These are phyloP conservation scores for Pseudogymnoascus sp. DNA, from an alignment of 2,329 filamentous ascomycete genomes.

Conservation along the genomic window DNA sequence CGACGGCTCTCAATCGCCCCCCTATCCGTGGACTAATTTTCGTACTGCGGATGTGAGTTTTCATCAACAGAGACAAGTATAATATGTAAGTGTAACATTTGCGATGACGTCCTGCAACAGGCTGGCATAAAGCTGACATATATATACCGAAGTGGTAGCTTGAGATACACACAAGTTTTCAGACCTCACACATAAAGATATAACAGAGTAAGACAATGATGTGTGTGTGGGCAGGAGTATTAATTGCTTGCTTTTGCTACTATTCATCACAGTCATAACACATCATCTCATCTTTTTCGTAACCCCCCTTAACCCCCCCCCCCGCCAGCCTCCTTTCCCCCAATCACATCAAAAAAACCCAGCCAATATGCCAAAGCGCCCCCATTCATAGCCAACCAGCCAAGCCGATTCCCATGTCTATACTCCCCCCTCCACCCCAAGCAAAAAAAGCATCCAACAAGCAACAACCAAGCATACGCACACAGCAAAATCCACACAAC, in stretches of 20 bases:
- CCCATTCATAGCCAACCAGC: background rate
- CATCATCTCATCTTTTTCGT: slow-evolving; percentile 7
- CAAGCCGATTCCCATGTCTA: background rate
- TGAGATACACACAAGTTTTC: background rate
- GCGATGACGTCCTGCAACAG: no score
- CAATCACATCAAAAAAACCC: background rate
- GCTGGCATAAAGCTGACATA: background rate
- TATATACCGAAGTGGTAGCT: background rate
- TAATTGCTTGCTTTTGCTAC: slow-evolving; percentile 4
- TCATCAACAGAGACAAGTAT: background rate
- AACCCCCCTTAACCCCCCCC: background rate
- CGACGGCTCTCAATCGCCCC: background rate
- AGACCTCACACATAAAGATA: background rate
- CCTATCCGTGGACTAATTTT: background rate
- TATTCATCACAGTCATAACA: slow-evolving; percentile 7
- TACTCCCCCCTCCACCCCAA: background rate
- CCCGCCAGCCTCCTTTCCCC: background rate
- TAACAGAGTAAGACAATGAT: background rate
- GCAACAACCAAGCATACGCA: background rate
- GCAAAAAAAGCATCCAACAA: background rate
- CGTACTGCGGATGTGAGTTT: background rate
- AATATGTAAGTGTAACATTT: no score
- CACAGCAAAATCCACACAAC: background rate
- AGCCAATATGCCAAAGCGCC: background rate
- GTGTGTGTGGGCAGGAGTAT: slow-evolving; percentile 2